Conservation (phyloP, 345 rosid genomes). For the Lepidium didymum region DNA sequence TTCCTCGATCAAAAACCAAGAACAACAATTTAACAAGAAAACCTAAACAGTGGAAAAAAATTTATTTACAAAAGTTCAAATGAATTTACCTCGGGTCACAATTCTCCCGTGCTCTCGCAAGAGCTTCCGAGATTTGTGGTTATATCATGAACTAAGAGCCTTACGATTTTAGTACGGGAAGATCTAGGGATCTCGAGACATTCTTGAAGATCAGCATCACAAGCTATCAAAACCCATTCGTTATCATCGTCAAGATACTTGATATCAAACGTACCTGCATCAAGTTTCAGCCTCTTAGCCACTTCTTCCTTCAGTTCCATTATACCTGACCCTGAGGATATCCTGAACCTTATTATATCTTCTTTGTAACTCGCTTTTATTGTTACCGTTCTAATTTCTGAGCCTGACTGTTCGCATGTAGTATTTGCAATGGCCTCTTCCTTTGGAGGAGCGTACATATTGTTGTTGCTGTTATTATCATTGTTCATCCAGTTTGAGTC, state of each 20-base stretch:
- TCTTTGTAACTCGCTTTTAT: conserved; percentile 81
- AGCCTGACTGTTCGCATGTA: conserved; percentile 19
- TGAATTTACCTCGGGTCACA: conserved; percentile 16
- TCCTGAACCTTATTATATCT: conserved; percentile 74
- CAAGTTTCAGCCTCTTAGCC: conserved; percentile 76
- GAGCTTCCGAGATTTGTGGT: conserved; percentile 71
- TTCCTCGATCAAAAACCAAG: not conserved
- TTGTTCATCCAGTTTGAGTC: conserved; percentile 46
- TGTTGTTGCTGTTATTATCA: conserved; percentile 18
- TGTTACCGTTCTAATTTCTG: conserved; percentile 43
- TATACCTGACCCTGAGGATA: conserved; percentile 45
- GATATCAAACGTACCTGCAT: conserved; percentile 68
- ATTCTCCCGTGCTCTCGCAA: conserved; percentile 73
- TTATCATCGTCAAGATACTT: conserved; percentile 83
- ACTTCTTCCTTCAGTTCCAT: conserved; percentile 71
- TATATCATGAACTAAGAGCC: conserved; percentile 62
- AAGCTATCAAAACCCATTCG: conserved; percentile 82
- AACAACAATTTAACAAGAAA: not conserved
- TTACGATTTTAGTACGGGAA: conserved; percentile 48
- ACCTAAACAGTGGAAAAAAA: conserved; percentile 4
- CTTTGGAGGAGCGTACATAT: conserved; percentile 15
- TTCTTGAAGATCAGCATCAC: conserved; percentile 81
- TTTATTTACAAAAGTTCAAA: conserved; percentile 1
- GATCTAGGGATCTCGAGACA: conserved; percentile 68
- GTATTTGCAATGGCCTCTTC: conserved; percentile 19